phyloP scores from a whole-genome alignment of 257 asterid species.

The Gentiana straminea region DNA sequence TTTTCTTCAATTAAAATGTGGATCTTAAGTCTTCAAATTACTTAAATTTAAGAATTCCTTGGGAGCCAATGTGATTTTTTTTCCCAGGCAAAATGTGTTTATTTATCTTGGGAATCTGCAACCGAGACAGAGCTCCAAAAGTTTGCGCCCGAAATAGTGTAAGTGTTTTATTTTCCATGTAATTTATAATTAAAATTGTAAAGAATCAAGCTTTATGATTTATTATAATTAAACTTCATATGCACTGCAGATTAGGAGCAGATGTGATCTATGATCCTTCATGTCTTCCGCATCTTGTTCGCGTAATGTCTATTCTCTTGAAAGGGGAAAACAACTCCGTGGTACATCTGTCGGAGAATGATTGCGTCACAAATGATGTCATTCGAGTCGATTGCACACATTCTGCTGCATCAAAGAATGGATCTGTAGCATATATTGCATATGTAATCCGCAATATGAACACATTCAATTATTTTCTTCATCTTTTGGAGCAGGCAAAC shows the following conservation, averaged over 20 bases:
- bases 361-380: conserved; percentile 1
- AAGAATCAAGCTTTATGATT: no score
- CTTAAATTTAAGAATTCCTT: background rate
- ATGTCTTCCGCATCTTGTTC: conserved; percentile 78
- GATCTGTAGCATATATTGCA: conserved; percentile 64
- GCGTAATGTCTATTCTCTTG: conserved; percentile 47
- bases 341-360: background rate
- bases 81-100: conserved; percentile 51
- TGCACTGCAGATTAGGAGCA: conserved; percentile 65
- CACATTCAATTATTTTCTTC: conserved; percentile 59
- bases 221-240: background rate
- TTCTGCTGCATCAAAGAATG: conserved; percentile 9
- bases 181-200: background rate
- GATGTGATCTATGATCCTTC: conserved; percentile 75
- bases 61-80: conserved; percentile 15
- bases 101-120: conserved; percentile 82
- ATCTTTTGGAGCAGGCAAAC: conserved; percentile 41
- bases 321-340: conserved; percentile 11
- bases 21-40: background rate
- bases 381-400: background rate
- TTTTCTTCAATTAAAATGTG: background rate
- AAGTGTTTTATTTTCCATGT: conserved; percentile 11
- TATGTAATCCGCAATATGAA: conserved; percentile 69
- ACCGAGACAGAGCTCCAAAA: conserved; percentile 39
- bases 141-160: conserved; percentile 66